Conservation (phyloP, 2,329 filamentous ascomycete species). For the Fusarium acutatum region DNA sequence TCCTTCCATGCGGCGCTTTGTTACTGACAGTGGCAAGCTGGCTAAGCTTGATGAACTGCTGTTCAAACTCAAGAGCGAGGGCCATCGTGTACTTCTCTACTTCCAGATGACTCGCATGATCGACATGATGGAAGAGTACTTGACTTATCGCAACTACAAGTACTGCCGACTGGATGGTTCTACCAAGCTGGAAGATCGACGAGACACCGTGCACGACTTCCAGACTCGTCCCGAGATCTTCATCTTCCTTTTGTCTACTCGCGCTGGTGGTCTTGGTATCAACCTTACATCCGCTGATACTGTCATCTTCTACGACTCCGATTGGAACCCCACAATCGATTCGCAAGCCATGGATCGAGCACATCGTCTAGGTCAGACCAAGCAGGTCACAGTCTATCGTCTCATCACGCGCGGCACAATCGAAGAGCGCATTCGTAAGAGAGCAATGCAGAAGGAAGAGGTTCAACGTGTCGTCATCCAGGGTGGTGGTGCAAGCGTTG, state of each 20-base stretch:
- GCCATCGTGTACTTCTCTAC: constrained; percentile 93
- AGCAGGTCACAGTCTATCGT: constrained; percentile 95
- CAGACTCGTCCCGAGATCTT: constrained; percentile 95
- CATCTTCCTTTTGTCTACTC: constrained; percentile 94
- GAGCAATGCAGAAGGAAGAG: constrained; percentile 97
- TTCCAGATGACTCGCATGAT: constrained; percentile 99
- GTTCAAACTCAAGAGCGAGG: constrained; percentile 87
- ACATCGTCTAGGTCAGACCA: constrained; percentile 94
- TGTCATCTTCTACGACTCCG: constrained; percentile 99
- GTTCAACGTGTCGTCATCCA: constrained; percentile 97
- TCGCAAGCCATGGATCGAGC: constrained; percentile 99
- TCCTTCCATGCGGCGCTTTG: constrained; percentile 96
- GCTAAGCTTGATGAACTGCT: constrained; percentile 89
- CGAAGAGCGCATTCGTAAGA: constrained; percentile 96
- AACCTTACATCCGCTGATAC: constrained; percentile 96
- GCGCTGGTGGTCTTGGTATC: constrained; percentile 97
- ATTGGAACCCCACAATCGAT: constrained; percentile 99
- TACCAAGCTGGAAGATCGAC: constrained; percentile 94
- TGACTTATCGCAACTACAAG: constrained; percentile 99
- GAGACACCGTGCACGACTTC: constrained; percentile 97
- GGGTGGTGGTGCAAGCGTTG: constrained; percentile 88
- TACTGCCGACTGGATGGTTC: constrained; percentile 97
- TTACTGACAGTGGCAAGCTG: constrained; percentile 96
- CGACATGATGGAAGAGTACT: constrained; percentile 97
- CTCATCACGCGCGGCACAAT: constrained; percentile 97